These are phyloP conservation scores for Fusarium napiforme DNA, from an alignment of 2,329 filamentous ascomycete species.

Conservation along the genomic window DNA sequence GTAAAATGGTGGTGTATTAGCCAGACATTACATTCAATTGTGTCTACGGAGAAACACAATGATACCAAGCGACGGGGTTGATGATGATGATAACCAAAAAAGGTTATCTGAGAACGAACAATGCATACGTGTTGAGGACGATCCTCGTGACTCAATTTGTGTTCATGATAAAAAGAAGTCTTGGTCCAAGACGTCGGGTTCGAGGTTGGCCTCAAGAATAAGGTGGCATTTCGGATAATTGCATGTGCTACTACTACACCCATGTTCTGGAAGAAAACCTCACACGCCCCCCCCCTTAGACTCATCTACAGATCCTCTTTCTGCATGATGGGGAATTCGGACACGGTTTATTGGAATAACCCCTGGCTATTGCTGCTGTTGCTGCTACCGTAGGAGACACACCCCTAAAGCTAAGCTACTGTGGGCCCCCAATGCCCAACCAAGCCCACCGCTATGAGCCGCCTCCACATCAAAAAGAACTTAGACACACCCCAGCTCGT, in stretches of 20 bases:
- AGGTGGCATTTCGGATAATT: slow-evolving; percentile 23
- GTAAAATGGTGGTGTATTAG: slow-evolving; percentile 30
- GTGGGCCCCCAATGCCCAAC: slow-evolving; percentile 2
- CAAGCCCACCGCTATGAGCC: slow-evolving; percentile 18
- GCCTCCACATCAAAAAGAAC: slow-evolving; percentile 3
- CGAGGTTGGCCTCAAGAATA: slow-evolving; percentile 30
- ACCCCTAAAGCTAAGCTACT: slow-evolving; percentile 28
- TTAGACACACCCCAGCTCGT: slow-evolving; percentile 15
- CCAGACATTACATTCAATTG: slow-evolving; percentile 5
- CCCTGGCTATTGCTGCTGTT: slow-evolving; percentile 18
- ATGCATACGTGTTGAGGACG: slow-evolving; percentile 26
- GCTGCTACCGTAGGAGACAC: background rate
- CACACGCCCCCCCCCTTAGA: slow-evolving; percentile 20
- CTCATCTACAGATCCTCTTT: slow-evolving; percentile 4
- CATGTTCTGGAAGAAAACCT: slow-evolving; percentile 21
- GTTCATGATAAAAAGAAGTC: background rate
- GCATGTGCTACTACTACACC: slow-evolving; percentile 16
- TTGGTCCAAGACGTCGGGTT: background rate
- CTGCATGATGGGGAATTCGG: slow-evolving; percentile 23
- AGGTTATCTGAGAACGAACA: slow-evolving; percentile 4
- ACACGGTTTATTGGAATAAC: slow-evolving; percentile 36
- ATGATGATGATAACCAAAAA: slow-evolving; percentile 3
- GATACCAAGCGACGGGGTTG: background rate
- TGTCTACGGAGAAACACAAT: slow-evolving; percentile 14
- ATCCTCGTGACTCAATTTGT: slow-evolving; percentile 29